Evolutionary conservation across 2,329 filamentous ascomycete genomes (phyloP), one percentile per base, ranked within the genome.

Genomic region (Exophiala oligosperma): DNA sequence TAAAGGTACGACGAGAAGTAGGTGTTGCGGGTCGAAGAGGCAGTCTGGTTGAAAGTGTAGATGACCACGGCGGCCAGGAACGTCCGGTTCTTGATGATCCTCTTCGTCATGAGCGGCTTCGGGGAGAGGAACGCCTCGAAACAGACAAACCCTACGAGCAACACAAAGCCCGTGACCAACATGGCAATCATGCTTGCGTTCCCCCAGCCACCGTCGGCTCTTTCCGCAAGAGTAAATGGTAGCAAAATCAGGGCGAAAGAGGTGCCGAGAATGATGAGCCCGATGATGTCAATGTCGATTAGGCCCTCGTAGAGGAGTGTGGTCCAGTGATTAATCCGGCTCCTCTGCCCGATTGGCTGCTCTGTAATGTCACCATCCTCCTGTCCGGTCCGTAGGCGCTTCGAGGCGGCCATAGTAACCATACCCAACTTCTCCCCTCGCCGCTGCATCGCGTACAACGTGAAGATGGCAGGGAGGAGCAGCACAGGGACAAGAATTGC

Each of bases 221-320:
- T 73, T 21, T 72, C 69, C 46, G 79, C 76, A 23, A 91, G 77
- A 17, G 78, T 85, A 69, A 91, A 84, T 0, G 88, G 85, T 7
- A 91, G 79, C 21, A 91, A 75, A 67, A 91, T 83, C 5, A 89
- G 72, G 0, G 82, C 77, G 64, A 87, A 81, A 1, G 84, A 86
- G 1, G 73, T 76, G 11, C 81, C 79, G 57, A 89, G 76, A 2
- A 89, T 73, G 14, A 89, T 52, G 24, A 87, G 75, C n/a, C 87
- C 86, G 24, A 84, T 74, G 17, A 53, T 46, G 32, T 53, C 51
- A 24, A 53, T 53, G 17, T 53, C 35, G 24, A 50, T 56, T 9
- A 56, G 3, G 49, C 64, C 62, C 76, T 77, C 61, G 61, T 24
- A 35, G 23, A 41, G 44, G 23, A 56, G 53, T 11, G 35, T 56